Conservation (phyloP, 1,284 basidiomycete genomes). For the Pseudozyma hubeiensis region DNA sequence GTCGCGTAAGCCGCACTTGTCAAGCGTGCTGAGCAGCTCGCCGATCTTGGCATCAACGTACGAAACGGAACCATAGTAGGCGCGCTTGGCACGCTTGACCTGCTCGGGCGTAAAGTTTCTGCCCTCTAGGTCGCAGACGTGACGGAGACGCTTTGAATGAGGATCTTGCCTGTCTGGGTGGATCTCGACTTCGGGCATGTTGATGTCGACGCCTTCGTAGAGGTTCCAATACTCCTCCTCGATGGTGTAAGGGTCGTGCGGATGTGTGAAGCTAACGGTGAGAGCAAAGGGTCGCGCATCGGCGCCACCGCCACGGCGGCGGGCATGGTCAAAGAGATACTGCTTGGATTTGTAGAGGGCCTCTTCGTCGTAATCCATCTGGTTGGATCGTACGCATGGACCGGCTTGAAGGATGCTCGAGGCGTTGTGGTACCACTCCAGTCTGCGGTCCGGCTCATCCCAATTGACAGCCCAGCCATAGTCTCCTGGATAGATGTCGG, state of each 20-base stretch:
- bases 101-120: constrained; percentile 35
- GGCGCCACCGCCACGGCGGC: constrained; percentile 9
- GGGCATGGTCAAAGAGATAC: constrained; percentile 36
- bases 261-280: constrained; percentile 43
- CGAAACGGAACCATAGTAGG: constrained; percentile 40
- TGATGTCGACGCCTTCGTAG: constrained; percentile 36
- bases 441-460: constrained; percentile 35
- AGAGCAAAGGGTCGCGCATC: constrained; percentile 26
- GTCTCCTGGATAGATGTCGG: constrained; percentile 43
- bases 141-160: constrained; percentile 41
- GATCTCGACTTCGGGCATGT: constrained; percentile 43
- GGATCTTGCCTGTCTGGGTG: constrained; percentile 34
- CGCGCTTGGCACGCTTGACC: constrained; percentile 42
- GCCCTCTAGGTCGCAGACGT: constrained; percentile 40
- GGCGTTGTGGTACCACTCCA: constrained; percentile 45
- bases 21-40: constrained; percentile 24
- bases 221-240: constrained; percentile 40
- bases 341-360: constrained; percentile 43
- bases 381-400: constrained; percentile 39
- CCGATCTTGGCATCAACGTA: constrained; percentile 44
- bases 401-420: constrained; percentile 44
- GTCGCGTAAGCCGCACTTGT: constrained; percentile 38
- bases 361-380: constrained; percentile 48
- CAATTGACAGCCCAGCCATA: constrained; percentile 47
- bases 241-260: constrained; percentile 46